These are phyloP conservation scores for Spiromastix sp. DNA, from an alignment of 2,329 filamentous ascomycete genomes.

Conservation along the genomic window DNA sequence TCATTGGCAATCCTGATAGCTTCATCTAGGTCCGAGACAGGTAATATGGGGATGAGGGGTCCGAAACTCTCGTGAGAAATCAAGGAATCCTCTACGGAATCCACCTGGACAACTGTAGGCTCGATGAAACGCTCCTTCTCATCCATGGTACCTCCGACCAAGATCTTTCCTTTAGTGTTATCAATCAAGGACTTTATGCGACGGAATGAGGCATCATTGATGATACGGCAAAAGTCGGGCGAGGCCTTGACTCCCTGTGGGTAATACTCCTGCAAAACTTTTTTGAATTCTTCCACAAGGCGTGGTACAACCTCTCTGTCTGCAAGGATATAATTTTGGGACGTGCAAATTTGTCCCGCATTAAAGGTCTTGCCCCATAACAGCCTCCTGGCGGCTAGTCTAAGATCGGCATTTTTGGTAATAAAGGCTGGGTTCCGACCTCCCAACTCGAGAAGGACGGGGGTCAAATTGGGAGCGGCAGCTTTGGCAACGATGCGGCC, in stretches of 20 bases:
- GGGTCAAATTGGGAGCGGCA: slow-evolving; percentile 79
- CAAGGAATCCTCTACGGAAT: slow-evolving; percentile 64
- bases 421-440: slow-evolving; percentile 88
- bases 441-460: slow-evolving; percentile 80
- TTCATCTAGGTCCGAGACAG: slow-evolving; percentile 70
- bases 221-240: slow-evolving; percentile 66
- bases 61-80: slow-evolving; percentile 82
- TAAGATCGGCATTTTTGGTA: slow-evolving; percentile 69
- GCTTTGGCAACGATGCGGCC: slow-evolving; percentile 84
- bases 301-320: slow-evolving; percentile 61
- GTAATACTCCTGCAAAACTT: slow-evolving; percentile 65
- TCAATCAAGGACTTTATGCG: slow-evolving; percentile 90
- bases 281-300: slow-evolving; percentile 66
- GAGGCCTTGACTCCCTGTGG: slow-evolving; percentile 71
- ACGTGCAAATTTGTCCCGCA: slow-evolving; percentile 84
- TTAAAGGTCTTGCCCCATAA: slow-evolving; percentile 84
- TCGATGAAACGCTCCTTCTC: slow-evolving; percentile 74
- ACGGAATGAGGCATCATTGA: slow-evolving; percentile 69
- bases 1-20: slow-evolving; percentile 73
- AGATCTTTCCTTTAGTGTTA: slow-evolving; percentile 67
- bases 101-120: slow-evolving; percentile 81
- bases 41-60: slow-evolving; percentile 75
- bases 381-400: slow-evolving; percentile 70
- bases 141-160: slow-evolving; percentile 78
- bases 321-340: slow-evolving; percentile 83